Percentiles rank a stretch among this genome's conserved stretches.
These are phyloP conservation scores for Escovopsis sp. DNA, from an alignment of 2,329 filamentous ascomycete species.

Conservation along the genomic window DNA sequence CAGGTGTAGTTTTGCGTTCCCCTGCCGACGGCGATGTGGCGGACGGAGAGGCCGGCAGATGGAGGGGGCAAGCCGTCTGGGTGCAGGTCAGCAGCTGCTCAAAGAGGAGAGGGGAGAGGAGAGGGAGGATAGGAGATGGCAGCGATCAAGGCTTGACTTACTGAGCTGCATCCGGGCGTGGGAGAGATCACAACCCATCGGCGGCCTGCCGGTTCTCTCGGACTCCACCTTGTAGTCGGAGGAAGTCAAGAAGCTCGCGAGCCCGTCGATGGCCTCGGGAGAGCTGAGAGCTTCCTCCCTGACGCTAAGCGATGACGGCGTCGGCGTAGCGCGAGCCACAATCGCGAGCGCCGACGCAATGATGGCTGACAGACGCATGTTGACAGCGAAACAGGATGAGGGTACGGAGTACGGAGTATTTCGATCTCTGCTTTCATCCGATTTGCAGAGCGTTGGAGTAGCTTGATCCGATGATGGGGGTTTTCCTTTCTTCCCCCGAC, in stretches of 20 bases:
- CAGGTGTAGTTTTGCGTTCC: slow-evolving; percentile 95
- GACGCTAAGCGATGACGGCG: slow-evolving; percentile 21
- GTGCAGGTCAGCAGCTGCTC: not conserved
- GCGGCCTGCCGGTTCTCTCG: slow-evolving; percentile 22
- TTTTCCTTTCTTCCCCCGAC: not conserved
- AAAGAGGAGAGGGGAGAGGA: not conserved
- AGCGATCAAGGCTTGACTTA: too few relatives aligned
- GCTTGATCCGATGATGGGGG: not conserved
- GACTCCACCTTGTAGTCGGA: slow-evolving; percentile 39
- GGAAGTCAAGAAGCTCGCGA: slow-evolving; percentile 46
- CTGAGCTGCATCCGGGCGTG: slow-evolving; percentile 34
- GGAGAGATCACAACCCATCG: slow-evolving; percentile 38
- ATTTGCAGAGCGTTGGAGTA: not conserved
- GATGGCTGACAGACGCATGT: slow-evolving; percentile 36
- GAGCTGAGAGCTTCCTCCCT: too few relatives aligned
- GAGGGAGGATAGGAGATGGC: too few relatives aligned
- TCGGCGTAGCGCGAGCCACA: slow-evolving; percentile 32
- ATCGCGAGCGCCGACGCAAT: slow-evolving; percentile 28
- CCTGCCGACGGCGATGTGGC: slow-evolving; percentile 71
- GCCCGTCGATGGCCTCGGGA: slow-evolving; percentile 25
- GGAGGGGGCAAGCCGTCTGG: slow-evolving; percentile 42
- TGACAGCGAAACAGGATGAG: too few relatives aligned
- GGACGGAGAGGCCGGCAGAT: slow-evolving; percentile 43
- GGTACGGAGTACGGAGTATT: not conserved
- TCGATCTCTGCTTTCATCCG: not conserved